These are phyloP conservation scores for Lunularia cruciata DNA, from an alignment of 225 moss, liverwort and hornwort species.

Conservation along the genomic window DNA sequence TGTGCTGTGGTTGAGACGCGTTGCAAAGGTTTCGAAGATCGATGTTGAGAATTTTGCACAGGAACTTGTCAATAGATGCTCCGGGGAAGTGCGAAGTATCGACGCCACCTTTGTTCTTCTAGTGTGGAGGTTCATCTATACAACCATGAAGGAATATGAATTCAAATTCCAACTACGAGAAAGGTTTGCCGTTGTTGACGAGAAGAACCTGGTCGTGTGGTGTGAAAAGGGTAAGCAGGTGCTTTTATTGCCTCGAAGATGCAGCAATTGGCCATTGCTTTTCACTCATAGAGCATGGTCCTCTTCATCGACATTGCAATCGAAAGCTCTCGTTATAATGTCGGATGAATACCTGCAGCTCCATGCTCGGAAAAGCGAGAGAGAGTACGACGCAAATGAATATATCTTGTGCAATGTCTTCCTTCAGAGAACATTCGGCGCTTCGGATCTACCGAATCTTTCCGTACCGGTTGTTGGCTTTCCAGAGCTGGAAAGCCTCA, in stretches of 20 bases:
- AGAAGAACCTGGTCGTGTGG: not conserved
- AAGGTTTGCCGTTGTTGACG: slow-evolving; percentile 14
- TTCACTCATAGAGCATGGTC: not conserved
- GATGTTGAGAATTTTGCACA: not conserved
- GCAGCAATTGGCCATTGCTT: slow-evolving; percentile 25
- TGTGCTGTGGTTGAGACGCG: not conserved
- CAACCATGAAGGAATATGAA: not conserved
- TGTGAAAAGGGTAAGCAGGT: not conserved
- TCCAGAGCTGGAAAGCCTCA: not conserved
- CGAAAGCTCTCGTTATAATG: not conserved
- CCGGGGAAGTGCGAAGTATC: not conserved
- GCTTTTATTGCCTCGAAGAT: slow-evolving; percentile 1
- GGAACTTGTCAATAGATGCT: not conserved
- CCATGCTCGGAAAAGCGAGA: no score
- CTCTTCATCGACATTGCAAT: no score
- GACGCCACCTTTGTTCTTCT: slow-evolving; percentile 7
- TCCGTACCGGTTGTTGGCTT: not conserved
- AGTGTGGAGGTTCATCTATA: slow-evolving; percentile 16
- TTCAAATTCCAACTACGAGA: not conserved
- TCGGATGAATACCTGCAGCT: slow-evolving; percentile 16
- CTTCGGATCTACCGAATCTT: slow-evolving; percentile 22
- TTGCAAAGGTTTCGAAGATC: not conserved
- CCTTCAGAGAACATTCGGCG: not conserved
- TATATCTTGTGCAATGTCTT: not conserved
- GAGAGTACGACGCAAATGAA: no score